Evolutionary conservation across 1,284 basidiomycete species (phyloP).

Genomic region (Crocinoboletus sp.): DNA sequence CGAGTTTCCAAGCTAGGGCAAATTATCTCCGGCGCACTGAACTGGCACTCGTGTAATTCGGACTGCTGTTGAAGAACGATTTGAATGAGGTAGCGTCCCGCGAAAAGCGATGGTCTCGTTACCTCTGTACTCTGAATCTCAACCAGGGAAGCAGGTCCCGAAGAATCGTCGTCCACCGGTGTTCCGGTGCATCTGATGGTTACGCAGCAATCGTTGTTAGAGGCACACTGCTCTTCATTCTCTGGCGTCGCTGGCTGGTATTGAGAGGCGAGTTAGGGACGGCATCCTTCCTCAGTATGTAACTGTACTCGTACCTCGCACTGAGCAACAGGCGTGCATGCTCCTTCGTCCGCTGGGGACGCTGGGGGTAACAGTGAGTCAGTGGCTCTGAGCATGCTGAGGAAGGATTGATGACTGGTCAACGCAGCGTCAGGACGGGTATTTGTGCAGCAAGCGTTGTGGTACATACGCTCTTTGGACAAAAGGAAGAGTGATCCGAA

Average conservation of each 20-base stretch:
- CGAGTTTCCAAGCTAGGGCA: not conserved
- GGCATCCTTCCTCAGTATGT: not conserved
- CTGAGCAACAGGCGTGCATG: not conserved
- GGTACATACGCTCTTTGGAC: no score
- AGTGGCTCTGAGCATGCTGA: no score
- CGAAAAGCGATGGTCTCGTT: not conserved
- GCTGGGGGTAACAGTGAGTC: not conserved
- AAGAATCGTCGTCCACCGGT: not conserved
- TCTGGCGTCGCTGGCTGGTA: conserved; percentile 25
- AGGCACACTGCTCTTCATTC: not conserved
- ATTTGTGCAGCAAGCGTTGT: no score
- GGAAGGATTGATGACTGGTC: not conserved
- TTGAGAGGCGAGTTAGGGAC: not conserved
- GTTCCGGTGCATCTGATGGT: not conserved
- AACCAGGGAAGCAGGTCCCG: not conserved
- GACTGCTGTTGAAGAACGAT: not conserved
- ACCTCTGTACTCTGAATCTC: not conserved
- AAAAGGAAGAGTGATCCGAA: no score
- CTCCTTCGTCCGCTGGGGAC: no score
- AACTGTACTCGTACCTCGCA: not conserved
- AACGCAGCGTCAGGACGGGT: not conserved
- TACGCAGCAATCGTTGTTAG: not conserved
- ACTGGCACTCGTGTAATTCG: not conserved
- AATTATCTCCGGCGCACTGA: not conserved
- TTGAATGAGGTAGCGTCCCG: not conserved